A percentile compares a stretch with the other conserved stretches of the same genome.
Conservation (phyloP, 2,329 filamentous ascomycete genomes). For the Cercospora sp. region DNA sequence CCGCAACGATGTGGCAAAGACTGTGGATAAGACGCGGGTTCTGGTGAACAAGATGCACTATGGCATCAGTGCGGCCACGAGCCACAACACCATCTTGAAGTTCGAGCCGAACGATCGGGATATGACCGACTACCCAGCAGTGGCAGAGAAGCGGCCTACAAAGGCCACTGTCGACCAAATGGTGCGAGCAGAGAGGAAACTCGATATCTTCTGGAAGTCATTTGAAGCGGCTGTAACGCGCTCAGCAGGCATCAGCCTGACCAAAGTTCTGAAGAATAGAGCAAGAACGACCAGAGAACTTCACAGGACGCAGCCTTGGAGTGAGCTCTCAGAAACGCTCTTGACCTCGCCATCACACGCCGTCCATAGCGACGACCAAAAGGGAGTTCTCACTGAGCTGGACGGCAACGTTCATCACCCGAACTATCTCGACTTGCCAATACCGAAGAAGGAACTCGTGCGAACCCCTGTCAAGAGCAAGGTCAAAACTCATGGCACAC, state of each 20-base stretch:
- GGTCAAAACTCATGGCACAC: slow-evolving; percentile 30
- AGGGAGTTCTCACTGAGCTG: slow-evolving; percentile 17
- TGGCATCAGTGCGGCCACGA: slow-evolving; percentile 7
- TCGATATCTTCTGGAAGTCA: slow-evolving; percentile 51
- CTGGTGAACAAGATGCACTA: slow-evolving; percentile 8
- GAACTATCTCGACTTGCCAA: slow-evolving; percentile 11
- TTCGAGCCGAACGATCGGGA: slow-evolving; percentile 29
- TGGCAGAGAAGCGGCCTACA: slow-evolving; percentile 48
- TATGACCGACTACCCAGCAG: slow-evolving; percentile 49
- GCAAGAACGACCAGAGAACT: slow-evolving; percentile 40
- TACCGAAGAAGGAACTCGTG: slow-evolving; percentile 11
- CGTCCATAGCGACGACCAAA: background rate
- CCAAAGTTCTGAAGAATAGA: slow-evolving; percentile 32
- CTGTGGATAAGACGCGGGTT: slow-evolving; percentile 6
- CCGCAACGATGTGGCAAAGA: slow-evolving; percentile 7
- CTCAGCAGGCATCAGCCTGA: slow-evolving; percentile 25
- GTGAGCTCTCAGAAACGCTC: slow-evolving; percentile 37
- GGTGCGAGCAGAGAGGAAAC: slow-evolving; percentile 48
- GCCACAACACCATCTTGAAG: background rate
- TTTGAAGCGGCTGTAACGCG: slow-evolving; percentile 21
- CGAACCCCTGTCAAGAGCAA: slow-evolving; percentile 24
- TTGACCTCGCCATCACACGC: background rate
- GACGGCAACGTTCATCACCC: slow-evolving; percentile 21
- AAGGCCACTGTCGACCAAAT: slow-evolving; percentile 49
- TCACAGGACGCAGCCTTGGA: slow-evolving; percentile 53